These are phyloP conservation scores for Termitomyces bulborhizus DNA, from an alignment of 768 basidiomycete genomes.

Conservation along the genomic window DNA sequence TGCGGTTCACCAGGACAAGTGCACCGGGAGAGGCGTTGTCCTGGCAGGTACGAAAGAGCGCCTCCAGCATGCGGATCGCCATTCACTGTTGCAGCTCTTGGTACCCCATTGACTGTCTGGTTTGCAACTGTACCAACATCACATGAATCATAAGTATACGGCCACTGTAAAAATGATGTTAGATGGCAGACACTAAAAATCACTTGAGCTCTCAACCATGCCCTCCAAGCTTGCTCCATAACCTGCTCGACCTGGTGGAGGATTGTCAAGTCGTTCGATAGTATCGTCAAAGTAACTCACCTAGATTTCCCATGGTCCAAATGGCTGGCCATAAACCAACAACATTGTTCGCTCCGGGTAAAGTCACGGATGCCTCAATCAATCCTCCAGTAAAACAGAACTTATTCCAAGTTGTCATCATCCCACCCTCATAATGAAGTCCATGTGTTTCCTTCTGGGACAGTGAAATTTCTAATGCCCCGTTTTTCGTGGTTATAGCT, in stretches of 20 bases:
- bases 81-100: conserved; percentile 49
- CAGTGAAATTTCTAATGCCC: conserved; percentile 72
- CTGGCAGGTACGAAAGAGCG: conserved; percentile 76
- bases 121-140: conserved; percentile 92
- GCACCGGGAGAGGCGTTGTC: conserved; percentile 83
- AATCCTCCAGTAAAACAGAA: conserved; percentile 92
- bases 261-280: neutral
- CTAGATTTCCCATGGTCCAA: conserved; percentile 80
- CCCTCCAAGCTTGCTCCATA: conserved; percentile 87
- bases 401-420: conserved; percentile 79
- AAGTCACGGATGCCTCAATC: conserved; percentile 57
- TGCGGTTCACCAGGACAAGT: conserved; percentile 84
- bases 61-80: conserved; percentile 52
- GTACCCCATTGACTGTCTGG: conserved; percentile 67
- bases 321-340: conserved; percentile 75
- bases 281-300: conserved; percentile 18
- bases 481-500: conserved; percentile 66
- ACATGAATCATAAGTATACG: conserved; percentile 78
- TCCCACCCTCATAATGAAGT: conserved; percentile 65
- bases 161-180: conserved; percentile 45
- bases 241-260: conserved; percentile 62
- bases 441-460: conserved; percentile 59
- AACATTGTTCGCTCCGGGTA: conserved; percentile 65
- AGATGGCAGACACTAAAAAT: neutral
- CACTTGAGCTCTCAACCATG: conserved; percentile 28